Base-by-base conservation (phyloP, 352 stramenopile genomes). In the Phytophthora podocarpi region DNA sequence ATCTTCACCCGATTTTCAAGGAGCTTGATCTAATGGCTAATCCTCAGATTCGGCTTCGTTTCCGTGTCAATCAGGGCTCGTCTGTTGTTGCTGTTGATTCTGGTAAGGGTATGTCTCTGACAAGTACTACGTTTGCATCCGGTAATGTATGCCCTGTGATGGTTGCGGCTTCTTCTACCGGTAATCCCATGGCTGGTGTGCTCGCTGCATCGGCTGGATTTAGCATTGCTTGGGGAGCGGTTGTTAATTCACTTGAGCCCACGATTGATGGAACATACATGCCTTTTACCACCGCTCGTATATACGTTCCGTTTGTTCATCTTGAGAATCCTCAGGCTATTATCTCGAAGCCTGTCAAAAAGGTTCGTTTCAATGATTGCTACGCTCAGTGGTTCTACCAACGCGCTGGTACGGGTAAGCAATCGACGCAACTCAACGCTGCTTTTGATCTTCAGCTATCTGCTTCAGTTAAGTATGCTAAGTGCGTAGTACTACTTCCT, bases 181-280 rank as follows among this genome's bases (percentile, higher is more conserved):
- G 7, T 26, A 27, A 27, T n/a, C 36, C 36, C 3, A 43, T 27
- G n/a, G 5, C 13, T 16, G 16, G 16, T 43, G 36, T 26, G 5
- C n/a, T 26, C 23, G 27, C 27, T 31, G 9, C 27, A 9, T 31
- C 27, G 5, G 39, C 18, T 46, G 8, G 9, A 10, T 46, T 52
- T 20, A 40, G n/a, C 18, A n/a, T 49, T 35, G 21, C 48, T 47
- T 56, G 48, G 48, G 35, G 48, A n/a, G 48, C 48, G 10, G n/a
- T 56, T 5, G 8, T 11, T 5, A 49, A 56, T n/a, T 7, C 5
- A 0, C 35, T 46, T 13, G 48, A 56, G 16, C 32, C 48, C 21
- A 37, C 26, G 2, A 36, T 56, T 28, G 48, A 56, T 37, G 5
- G 4, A n/a, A 45, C 47, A 0, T 55, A 55, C 24, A 27, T 55